These are phyloP conservation scores for Acanthamoeba sp. DNA, from an alignment of 208 protist genomes.

Conservation along the genomic window DNA sequence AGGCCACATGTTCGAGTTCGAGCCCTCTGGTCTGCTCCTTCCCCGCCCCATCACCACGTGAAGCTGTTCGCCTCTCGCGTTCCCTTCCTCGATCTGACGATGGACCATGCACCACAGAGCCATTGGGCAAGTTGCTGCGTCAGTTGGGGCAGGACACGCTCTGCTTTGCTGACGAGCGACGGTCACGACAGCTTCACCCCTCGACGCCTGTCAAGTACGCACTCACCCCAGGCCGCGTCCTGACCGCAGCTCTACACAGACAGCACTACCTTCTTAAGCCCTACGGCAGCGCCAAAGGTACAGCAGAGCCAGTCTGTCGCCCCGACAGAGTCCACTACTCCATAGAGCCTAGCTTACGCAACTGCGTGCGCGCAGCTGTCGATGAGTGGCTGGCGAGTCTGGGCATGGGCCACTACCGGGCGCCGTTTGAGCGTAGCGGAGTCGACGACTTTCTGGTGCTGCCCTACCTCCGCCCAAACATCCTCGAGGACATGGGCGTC, in stretches of 20 bases:
- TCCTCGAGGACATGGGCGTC: conserved; percentile 65
- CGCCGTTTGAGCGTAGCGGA: not conserved
- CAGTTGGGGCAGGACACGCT: not conserved
- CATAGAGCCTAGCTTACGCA: not conserved
- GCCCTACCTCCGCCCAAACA: conserved; percentile 64
- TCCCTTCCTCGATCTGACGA: not conserved
- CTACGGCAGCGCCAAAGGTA: conserved; percentile 50
- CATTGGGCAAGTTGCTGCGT: conserved; percentile 35
- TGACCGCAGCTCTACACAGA: not conserved
- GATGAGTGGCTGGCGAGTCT: conserved; percentile 51
- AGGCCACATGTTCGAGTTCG: not conserved
- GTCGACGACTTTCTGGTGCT: conserved; percentile 72
- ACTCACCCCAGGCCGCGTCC: conserved; percentile 33
- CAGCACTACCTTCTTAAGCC: conserved; percentile 13
- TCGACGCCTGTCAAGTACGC: conserved; percentile 5
- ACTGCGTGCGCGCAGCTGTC: not conserved
- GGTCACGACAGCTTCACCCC: not conserved
- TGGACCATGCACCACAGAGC: not conserved
- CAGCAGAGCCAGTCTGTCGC: not conserved
- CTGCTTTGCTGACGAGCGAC: conserved; percentile 8
- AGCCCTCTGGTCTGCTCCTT: not conserved
- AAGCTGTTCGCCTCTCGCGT: not conserved
- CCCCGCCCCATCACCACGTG: not conserved
- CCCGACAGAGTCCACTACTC: not conserved
- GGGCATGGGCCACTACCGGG: conserved; percentile 14